phyloP scores from a whole-genome alignment of 2,329 filamentous ascomycete genomes.

The Fonsecaea monophora region DNA sequence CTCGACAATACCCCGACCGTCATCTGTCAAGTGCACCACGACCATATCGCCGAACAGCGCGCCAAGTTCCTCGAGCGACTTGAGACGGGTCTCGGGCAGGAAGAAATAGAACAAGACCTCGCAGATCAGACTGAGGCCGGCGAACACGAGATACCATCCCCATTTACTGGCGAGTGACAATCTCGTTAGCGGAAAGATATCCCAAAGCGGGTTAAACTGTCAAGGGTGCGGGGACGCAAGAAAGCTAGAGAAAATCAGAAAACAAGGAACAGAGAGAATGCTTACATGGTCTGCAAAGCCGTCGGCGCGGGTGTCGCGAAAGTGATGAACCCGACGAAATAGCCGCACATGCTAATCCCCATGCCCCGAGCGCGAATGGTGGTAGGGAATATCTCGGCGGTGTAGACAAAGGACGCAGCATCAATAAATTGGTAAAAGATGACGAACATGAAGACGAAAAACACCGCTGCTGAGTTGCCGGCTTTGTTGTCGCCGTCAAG shows the following conservation, averaged over 20 bases:
- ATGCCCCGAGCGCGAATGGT: conserved; percentile 21
- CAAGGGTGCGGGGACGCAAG: background rate
- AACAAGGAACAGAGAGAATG: too few relatives aligned
- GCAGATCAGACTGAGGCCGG: conserved; percentile 6
- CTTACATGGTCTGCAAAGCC: conserved; percentile 14
- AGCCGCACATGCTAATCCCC: conserved; percentile 21
- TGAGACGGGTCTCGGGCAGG: conserved; percentile 43
- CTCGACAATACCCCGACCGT: background rate
- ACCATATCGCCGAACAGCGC: conserved; percentile 39
- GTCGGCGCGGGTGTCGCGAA: conserved; percentile 10
- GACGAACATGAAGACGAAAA: conserved; percentile 51
- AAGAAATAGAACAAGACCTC: conserved; percentile 17
- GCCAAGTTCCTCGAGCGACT: conserved; percentile 48
- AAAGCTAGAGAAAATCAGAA: too few relatives aligned
- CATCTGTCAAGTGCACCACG: conserved; percentile 12
- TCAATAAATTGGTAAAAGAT: conserved; percentile 46
- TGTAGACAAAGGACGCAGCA: conserved; percentile 53
- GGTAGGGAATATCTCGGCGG: conserved; percentile 30
- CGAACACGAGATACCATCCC: conserved; percentile 40
- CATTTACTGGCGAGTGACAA: background rate
- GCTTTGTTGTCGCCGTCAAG: conserved; percentile 45
- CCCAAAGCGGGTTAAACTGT: too few relatives aligned
- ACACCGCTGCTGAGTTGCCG: conserved; percentile 47
- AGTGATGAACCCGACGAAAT: conserved; percentile 22
- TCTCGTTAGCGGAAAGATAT: background rate